These are phyloP conservation scores for Collybiopsis luxurians DNA, from an alignment of 768 basidiomycete species.

Conservation along the genomic window DNA sequence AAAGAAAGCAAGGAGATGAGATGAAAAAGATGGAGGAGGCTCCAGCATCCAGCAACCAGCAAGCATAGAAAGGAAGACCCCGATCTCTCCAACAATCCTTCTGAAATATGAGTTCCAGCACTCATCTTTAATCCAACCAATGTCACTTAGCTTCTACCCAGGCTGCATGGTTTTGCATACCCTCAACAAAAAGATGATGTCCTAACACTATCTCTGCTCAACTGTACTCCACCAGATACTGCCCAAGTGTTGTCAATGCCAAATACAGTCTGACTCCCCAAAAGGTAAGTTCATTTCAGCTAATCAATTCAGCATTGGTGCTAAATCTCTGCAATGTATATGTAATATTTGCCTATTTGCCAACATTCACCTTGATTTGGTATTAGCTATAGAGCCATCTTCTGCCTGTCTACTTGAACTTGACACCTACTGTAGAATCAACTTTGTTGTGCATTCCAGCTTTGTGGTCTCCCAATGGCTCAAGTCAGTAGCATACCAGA, in stretches of 20 bases:
- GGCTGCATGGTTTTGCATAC: conserved; percentile 65
- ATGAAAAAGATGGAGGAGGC: conserved; percentile 43
- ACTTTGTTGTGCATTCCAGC: too few relatives aligned
- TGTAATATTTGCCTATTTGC: neutral
- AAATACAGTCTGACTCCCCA: conserved; percentile 81
- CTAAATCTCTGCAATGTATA: conserved; percentile 22
- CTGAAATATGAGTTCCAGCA: conserved; percentile 83
- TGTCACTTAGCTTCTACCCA: conserved; percentile 75
- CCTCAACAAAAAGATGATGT: conserved; percentile 55
- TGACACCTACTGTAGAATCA: neutral
- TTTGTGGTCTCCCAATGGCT: too few relatives aligned
- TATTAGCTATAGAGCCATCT: too few relatives aligned
- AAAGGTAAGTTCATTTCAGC: conserved; percentile 90
- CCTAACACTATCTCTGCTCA: conserved; percentile 46
- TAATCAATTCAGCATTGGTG: conserved; percentile 78
- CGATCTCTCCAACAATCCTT: conserved; percentile 60
- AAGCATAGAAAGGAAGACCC: conserved; percentile 45
- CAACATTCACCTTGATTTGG: too few relatives aligned
- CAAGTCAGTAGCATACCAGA: neutral
- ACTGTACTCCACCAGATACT: conserved; percentile 75
- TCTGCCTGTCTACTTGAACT: too few relatives aligned
- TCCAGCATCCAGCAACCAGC: too few relatives aligned
- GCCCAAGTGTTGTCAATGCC: conserved; percentile 90
- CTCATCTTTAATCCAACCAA: conserved; percentile 80
- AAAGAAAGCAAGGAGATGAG: conserved; percentile 78